Conservation (phyloP, 2,329 filamentous ascomycete genomes). For the Xylariaceae sp. region DNA sequence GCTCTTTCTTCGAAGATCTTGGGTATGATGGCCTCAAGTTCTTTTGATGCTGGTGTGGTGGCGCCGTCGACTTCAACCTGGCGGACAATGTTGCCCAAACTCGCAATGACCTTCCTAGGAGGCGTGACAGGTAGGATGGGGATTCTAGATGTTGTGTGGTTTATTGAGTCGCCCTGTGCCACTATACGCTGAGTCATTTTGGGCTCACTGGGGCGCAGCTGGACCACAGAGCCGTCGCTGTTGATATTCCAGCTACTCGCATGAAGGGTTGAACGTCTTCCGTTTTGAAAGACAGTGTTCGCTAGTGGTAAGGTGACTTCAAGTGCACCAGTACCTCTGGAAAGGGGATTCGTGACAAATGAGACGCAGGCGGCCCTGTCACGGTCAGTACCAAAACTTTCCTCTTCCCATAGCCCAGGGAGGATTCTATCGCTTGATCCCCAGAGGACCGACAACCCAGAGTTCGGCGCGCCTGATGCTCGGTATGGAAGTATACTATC, state of each 20-base stretch:
- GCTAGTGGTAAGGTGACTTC: slow-evolving; percentile 60
- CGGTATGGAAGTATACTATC: slow-evolving; percentile 45
- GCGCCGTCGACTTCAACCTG: slow-evolving; percentile 48
- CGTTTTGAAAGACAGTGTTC: slow-evolving; percentile 73
- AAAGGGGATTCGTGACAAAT: slow-evolving; percentile 34
- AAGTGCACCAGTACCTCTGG: slow-evolving; percentile 21
- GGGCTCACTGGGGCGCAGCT: slow-evolving; percentile 29
- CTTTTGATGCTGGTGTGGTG: slow-evolving; percentile 59
- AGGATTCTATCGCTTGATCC: slow-evolving; percentile 39
- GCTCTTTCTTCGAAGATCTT: slow-evolving; percentile 46
- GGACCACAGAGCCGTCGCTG: slow-evolving; percentile 18
- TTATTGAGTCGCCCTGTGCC: slow-evolving; percentile 16
- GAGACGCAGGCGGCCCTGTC: slow-evolving; percentile 40
- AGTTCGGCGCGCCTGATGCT: slow-evolving; percentile 29
- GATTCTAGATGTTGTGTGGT: slow-evolving; percentile 20
- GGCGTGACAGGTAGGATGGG: slow-evolving; percentile 59
- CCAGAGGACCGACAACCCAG: slow-evolving; percentile 50
- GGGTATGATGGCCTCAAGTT: slow-evolving; percentile 63
- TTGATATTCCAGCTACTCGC: slow-evolving; percentile 37
- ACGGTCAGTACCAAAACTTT: slow-evolving; percentile 26
- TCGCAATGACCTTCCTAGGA: slow-evolving; percentile 56
- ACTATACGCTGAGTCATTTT: slow-evolving; percentile 37
- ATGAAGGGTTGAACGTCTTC: slow-evolving; percentile 54
- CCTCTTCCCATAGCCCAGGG: slow-evolving; percentile 41
- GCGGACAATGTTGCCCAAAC: slow-evolving; percentile 75